These are phyloP conservation scores for Trichoderma afroharzianum DNA, from an alignment of 2,329 filamentous ascomycete species.

Conservation along the genomic window DNA sequence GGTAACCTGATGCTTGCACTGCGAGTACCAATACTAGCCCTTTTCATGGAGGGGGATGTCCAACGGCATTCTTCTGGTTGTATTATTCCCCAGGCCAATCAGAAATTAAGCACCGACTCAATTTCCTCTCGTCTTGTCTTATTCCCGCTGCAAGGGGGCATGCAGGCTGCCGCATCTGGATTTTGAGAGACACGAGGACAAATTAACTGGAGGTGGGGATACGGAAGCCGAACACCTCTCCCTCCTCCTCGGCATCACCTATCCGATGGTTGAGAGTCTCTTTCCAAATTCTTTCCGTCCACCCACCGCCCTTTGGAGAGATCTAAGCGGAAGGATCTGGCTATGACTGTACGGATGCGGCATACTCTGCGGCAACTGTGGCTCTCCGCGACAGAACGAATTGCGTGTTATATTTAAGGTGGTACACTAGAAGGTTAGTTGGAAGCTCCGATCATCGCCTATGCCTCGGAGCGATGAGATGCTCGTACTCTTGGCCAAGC, in stretches of 20 bases:
- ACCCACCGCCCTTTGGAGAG: not conserved
- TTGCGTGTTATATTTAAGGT: not conserved
- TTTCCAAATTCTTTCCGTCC: not conserved
- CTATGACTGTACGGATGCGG: not conserved
- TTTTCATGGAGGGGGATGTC: not conserved
- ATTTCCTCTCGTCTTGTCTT: not conserved
- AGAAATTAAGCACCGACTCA: not conserved
- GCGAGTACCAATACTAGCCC: not conserved
- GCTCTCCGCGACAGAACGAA: not conserved
- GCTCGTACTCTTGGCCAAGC: not conserved
- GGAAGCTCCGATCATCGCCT: not conserved
- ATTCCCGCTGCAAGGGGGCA: slow-evolving; percentile 4
- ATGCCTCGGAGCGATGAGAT: not conserved
- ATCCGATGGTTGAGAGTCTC: not conserved
- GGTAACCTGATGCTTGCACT: not conserved
- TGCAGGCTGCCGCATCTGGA: not conserved
- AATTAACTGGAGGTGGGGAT: not conserved
- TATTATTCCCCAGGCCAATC: not conserved
- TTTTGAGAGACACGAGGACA: not conserved
- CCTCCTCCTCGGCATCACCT: not conserved
- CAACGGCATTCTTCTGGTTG: not conserved
- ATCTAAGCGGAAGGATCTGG: not conserved
- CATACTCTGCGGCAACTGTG: not conserved
- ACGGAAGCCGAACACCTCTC: not conserved
- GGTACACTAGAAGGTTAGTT: not conserved